phyloP scores from a whole-genome alignment of 805 yeast species.

The Brettanomyces sp. region DNA sequence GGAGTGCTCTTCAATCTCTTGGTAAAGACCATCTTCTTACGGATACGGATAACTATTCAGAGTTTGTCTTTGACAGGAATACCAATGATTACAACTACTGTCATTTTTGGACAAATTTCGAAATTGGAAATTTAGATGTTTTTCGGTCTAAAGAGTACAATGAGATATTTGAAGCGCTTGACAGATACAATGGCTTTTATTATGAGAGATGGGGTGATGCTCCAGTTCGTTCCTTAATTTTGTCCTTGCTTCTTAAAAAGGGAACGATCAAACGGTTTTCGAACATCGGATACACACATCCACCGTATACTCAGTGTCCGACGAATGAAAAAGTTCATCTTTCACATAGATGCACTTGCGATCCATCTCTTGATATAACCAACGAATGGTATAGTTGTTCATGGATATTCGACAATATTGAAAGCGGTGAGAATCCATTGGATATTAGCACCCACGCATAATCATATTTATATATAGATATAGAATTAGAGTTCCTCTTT shows the following conservation, averaged over 20 bases:
- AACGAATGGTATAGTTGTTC: conserved; percentile 36
- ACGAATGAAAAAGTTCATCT: conserved; percentile 43
- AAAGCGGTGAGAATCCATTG: background rate
- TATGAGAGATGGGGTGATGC: conserved; percentile 94
- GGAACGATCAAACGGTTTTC: conserved; percentile 64
- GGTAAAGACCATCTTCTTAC: conserved; percentile 28
- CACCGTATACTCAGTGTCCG: conserved; percentile 77
- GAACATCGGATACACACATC: conserved; percentile 74
- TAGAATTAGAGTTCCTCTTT: too few relatives aligned
- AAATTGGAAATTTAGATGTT: conserved; percentile 62
- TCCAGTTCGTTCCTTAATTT: conserved; percentile 63
- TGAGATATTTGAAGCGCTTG: conserved; percentile 59
- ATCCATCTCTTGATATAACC: conserved; percentile 61
- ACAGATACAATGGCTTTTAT: conserved; percentile 75
- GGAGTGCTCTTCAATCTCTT: conserved; percentile 24
- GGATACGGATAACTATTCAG: conserved; percentile 35
- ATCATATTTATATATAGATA: background rate
- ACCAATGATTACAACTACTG: conserved; percentile 61
- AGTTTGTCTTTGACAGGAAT: conserved; percentile 52
- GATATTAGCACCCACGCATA: background rate
- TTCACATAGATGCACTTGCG: conserved; percentile 59
- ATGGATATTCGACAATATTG: conserved; percentile 15
- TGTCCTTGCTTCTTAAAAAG: conserved; percentile 61
- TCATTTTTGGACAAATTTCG: conserved; percentile 88
- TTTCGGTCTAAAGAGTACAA: conserved; percentile 63